Evolutionary conservation across 1,139 yeast genomes (phyloP), one percentile per base, ranked within the genome.

Genomic region (Candida mesenterica): DNA sequence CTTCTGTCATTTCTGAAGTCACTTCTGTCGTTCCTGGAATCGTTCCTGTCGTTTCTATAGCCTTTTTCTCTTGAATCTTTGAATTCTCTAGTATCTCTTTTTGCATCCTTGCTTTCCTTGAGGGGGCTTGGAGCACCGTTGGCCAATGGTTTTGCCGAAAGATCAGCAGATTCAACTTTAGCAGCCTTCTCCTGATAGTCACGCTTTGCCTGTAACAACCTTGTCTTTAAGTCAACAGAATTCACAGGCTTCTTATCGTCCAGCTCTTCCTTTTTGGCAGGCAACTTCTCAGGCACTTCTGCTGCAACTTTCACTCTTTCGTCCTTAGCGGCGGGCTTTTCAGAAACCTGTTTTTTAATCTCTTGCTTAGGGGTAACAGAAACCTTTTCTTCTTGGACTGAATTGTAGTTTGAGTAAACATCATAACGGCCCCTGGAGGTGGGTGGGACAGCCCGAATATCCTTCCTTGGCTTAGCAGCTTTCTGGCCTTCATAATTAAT

Each of bases 401-500:
- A 57, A 39, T 67, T 66, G 38, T 57, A 54, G 10, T 42, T 19
- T 9, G 22, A 19, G 22, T 19, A 19, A 9, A n/a, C 55, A 10
- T 46, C 50, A 32, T 45, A 48, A 6, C 48, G 31, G 12, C 52
- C 49, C 32, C 45, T 45, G 4, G 54, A 36, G n/a, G 49, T 38
- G 7, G 28, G 28, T n/a, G 5, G 45, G n/a, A n/a, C 46, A 9
- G 42, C 31, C 33, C 68, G 49, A 4, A 48, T 40, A 17, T 51
- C 52, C 7, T 52, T 38, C 25, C 65, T 49, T 14, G 57, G 43
- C 10, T 40, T 37, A 5, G 51, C 40, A 5, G 55, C 28, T 8
- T 29, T 41, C 34, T 30, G 45, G 7, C 55, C 56, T 35, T 53
- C 61, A 32, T 63, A 63, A 30, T 53, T 55, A 41, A 44, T 37